A percentile compares a stretch with the other conserved stretches of the same genome.
Conservation (phyloP, 805 yeast species). For the Lipomyces lipofer region DNA sequence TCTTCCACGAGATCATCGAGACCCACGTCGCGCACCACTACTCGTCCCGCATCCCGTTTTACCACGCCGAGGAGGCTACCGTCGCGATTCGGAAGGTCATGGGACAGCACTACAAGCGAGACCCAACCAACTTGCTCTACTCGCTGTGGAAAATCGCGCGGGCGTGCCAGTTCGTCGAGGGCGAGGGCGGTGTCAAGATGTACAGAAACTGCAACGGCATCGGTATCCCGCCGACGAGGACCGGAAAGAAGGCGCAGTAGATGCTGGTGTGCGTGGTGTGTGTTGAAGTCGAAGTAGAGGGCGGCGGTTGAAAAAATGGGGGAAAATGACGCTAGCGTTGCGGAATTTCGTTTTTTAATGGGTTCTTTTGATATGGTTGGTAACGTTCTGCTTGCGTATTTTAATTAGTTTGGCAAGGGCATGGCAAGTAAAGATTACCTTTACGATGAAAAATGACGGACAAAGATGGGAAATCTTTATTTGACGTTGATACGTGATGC, state of each 20-base stretch:
- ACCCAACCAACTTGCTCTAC: constrained; percentile 72
- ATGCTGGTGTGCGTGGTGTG: too few relatives aligned
- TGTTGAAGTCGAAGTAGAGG: too few relatives aligned
- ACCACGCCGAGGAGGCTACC: constrained; percentile 57
- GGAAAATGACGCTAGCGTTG: too few relatives aligned
- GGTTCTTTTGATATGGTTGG: too few relatives aligned
- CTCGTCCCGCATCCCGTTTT: constrained; percentile 81
- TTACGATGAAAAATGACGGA: too few relatives aligned
- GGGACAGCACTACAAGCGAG: constrained; percentile 74
- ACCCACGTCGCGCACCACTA: constrained; percentile 88
- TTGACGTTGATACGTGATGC: too few relatives aligned
- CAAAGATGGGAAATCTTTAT: too few relatives aligned
- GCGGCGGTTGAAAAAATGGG: too few relatives aligned
- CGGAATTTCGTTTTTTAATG: too few relatives aligned
- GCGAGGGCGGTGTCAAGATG: constrained; percentile 67
- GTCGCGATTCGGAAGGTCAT: constrained; percentile 77
- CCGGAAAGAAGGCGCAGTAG: constrained; percentile 18
- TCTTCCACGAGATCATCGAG: constrained; percentile 87
- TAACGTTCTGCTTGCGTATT: too few relatives aligned
- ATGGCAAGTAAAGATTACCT: too few relatives aligned
- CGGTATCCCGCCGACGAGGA: constrained; percentile 42
- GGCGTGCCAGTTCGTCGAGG: constrained; percentile 71
- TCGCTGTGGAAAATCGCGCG: constrained; percentile 58
- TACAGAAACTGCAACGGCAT: constrained; percentile 68
- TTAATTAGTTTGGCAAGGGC: too few relatives aligned